Evolutionary conservation across 352 stramenopile genomes (phyloP), one percentile per base, ranked within the genome.

Genomic region (Elongisporangium undulatum): DNA sequence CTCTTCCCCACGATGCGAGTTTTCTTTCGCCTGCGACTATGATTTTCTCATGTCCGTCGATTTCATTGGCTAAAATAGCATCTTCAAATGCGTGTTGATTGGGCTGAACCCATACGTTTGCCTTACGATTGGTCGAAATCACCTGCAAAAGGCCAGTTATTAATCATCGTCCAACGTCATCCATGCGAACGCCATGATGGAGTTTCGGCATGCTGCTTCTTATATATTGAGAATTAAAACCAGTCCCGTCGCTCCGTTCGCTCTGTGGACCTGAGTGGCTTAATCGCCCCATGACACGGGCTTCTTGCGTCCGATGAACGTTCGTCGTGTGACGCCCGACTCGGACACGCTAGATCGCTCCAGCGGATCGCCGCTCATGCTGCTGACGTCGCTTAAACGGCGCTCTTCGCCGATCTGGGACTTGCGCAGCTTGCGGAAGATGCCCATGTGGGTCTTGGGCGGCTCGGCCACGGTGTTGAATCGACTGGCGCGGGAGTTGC

Each of bases 271-370:
- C 17, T 52, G 19, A 24, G 9, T 29, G 53, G 51, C 55, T 79
- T 71, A 92, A 49, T 90, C 79, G 23, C 66, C 79, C 83, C 83
- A 92, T n/a, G 75, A 79, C 60, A 68, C 58, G 13, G 83, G 83
- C 72, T 92, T 92, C 79, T 92, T 92, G 45, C 78, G 76, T n/a
- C 83, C 83, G 5, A 64, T 85, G 56, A 82, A 92, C 63, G 75
- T 87, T 64, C 83, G 77, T 75, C 78, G 68, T 49, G 68, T 72
- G 59, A 52, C 54, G 59, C 24, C 58, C 3, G 58, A 45, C 17
- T 79, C 79, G 2, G 74, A 82, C 51, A 71, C 57, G 50, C 57
- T 69, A 24, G 75, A 73, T 34, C 61, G 66, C 17, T 64, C 67
- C 22, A 82, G 68, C 55, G 69, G 29, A 19, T 79, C 67, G 19